These are phyloP conservation scores for Juncus inflexus DNA, from an alignment of 176 grass and related monocot species.

Conservation along the genomic window DNA sequence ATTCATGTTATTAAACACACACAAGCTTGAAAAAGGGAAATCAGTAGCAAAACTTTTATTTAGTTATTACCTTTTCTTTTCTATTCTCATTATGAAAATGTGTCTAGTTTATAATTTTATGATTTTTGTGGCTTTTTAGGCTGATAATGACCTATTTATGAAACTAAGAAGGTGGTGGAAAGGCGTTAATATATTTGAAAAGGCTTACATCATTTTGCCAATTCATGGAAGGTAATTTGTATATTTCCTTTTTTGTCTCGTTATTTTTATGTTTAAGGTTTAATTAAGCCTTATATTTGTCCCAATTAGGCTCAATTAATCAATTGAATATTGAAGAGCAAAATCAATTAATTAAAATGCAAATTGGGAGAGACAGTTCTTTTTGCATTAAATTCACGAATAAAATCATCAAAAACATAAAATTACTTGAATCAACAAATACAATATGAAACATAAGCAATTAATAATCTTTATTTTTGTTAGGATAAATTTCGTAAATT, in stretches of 20 bases:
- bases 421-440: no score
- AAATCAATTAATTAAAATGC: slow-evolving; percentile 5
- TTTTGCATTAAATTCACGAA: no score
- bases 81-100: not conserved
- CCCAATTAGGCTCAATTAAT: not conserved
- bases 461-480: no score
- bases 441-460: no score
- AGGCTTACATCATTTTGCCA: slow-evolving; percentile 76
- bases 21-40: no score
- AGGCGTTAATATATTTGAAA: slow-evolving; percentile 87
- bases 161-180: slow-evolving; percentile 99
- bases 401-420: no score
- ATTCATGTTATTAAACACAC: no score
- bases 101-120: slow-evolving; percentile 6
- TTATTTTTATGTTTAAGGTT: not conserved
- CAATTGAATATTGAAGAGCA: not conserved
- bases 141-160: slow-evolving; percentile 29
- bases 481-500: no score
- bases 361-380: no score
- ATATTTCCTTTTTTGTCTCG: slow-evolving; percentile 7
- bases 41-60: no score
- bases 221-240: slow-evolving; percentile 76
- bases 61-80: no score
- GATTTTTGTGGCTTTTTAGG: not conserved
- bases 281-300: slow-evolving; percentile 3